These are phyloP conservation scores for Moelleriella libera DNA, from an alignment of 2,329 filamentous ascomycete genomes.

Conservation along the genomic window DNA sequence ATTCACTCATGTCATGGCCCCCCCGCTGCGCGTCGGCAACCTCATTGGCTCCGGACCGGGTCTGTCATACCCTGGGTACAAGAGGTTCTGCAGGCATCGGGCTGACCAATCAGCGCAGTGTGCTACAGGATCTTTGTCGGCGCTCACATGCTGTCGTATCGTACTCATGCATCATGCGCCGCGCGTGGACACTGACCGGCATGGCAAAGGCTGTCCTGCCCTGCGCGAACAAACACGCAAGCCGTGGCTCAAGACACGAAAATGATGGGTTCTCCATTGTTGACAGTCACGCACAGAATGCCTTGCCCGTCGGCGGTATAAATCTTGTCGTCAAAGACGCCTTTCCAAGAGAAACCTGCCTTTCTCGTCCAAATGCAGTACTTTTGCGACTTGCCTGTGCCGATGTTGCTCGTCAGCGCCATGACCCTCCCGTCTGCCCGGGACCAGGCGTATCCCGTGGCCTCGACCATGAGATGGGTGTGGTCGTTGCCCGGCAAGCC, in stretches of 20 bases:
- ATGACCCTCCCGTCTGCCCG: slow-evolving; percentile 27
- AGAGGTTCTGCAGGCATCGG: too few relatives aligned
- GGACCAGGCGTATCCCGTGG: slow-evolving; percentile 29
- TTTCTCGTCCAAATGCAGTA: slow-evolving; percentile 27
- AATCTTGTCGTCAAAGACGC: slow-evolving; percentile 19
- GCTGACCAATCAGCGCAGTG: too few relatives aligned
- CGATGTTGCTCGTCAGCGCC: slow-evolving; percentile 29
- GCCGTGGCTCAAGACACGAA: not conserved
- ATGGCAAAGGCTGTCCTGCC: too few relatives aligned
- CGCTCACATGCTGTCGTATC: too few relatives aligned
- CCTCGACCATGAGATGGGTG: slow-evolving; percentile 24
- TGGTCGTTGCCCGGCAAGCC: slow-evolving; percentile 29
- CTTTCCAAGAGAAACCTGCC: slow-evolving; percentile 23
- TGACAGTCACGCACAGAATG: slow-evolving; percentile 23
- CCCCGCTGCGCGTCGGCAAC: too few relatives aligned
- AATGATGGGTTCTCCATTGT: slow-evolving; percentile 28
- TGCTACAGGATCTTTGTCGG: too few relatives aligned
- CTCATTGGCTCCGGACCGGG: too few relatives aligned
- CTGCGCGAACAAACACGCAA: too few relatives aligned
- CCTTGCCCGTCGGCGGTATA: slow-evolving; percentile 24
- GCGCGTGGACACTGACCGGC: too few relatives aligned
- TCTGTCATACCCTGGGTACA: too few relatives aligned
- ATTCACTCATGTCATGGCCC: too few relatives aligned
- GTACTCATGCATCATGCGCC: too few relatives aligned
- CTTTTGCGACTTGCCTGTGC: slow-evolving; percentile 19